Percentiles rank a stretch among this genome's conserved stretches.
Evolutionary conservation across 2,329 filamentous ascomycete genomes (phyloP).

Genomic region (Didymellaceae sp.): DNA sequence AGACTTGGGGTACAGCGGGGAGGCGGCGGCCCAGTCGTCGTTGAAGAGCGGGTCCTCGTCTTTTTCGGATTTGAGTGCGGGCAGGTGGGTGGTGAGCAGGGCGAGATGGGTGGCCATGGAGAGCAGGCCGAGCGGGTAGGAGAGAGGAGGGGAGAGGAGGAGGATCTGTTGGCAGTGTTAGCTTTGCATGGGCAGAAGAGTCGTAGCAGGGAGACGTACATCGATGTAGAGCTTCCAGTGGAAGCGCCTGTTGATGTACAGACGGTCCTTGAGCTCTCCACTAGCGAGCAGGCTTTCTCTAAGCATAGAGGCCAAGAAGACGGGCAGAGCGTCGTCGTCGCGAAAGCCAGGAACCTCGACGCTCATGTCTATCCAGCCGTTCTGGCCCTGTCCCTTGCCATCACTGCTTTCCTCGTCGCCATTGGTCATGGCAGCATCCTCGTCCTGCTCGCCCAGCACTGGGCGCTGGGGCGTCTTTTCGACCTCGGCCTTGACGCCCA

Average conservation of each 20-base stretch:
- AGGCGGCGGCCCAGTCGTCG: constrained; percentile 92
- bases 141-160: constrained; percentile 88
- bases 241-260: constrained; percentile 89
- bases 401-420: constrained; percentile 38
- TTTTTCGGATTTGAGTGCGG: constrained; percentile 81
- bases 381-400: constrained; percentile 55
- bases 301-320: constrained; percentile 88
- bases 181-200: constrained; percentile 8
- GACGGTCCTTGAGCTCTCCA: constrained; percentile 68
- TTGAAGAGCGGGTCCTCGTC: constrained; percentile 98
- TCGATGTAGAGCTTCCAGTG: constrained; percentile 98
- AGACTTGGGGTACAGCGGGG: constrained; percentile 72
- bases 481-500: constrained; percentile 94
- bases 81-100: constrained; percentile 84
- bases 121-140: constrained; percentile 90
- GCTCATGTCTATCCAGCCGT: constrained; percentile 84
- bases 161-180: constrained; percentile 65
- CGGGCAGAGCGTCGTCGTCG: constrained; percentile 88
- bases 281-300: constrained; percentile 82
- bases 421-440: constrained; percentile 49
- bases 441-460: constrained; percentile 31
- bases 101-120: constrained; percentile 94
- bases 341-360: constrained; percentile 91
- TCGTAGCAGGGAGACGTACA: neutral
- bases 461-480: constrained; percentile 66